These are phyloP conservation scores for Vitis rotundifolia DNA, from an alignment of 164 flowering plant genomes.

Conservation along the genomic window DNA sequence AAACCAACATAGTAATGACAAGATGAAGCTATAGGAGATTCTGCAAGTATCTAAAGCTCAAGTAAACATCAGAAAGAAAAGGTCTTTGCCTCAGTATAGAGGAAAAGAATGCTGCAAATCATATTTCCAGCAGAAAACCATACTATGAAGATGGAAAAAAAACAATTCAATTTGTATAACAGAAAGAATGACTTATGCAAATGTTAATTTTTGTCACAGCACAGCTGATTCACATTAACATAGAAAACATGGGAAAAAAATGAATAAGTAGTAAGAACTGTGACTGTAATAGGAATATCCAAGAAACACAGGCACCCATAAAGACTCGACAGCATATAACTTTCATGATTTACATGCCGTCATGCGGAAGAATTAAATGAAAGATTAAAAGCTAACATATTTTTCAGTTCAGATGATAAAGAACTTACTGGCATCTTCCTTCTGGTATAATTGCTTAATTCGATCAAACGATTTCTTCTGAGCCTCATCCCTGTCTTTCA, in stretches of 20 bases:
- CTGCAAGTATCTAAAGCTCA: too few relatives aligned
- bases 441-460: conserved; percentile 49
- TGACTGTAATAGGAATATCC: not conserved
- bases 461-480: conserved; percentile 48
- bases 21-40: too few relatives aligned
- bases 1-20: too few relatives aligned
- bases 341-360: not conserved
- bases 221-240: not conserved
- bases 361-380: not conserved
- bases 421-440: conserved; percentile 66
- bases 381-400: not conserved
- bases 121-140: too few relatives aligned
- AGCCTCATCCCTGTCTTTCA: conserved; percentile 51
- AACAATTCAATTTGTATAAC: too few relatives aligned
- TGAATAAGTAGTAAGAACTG: not conserved
- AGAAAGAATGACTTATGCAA: too few relatives aligned
- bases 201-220: too few relatives aligned
- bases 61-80: too few relatives aligned
- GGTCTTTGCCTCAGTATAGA: too few relatives aligned
- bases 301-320: not conserved
- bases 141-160: too few relatives aligned
- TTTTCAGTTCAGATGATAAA: conserved; percentile 7
- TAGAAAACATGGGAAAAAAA: not conserved
- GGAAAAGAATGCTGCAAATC: too few relatives aligned
- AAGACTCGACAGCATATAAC: not conserved